These are phyloP conservation scores for Trichoderma orchidacearum DNA, from an alignment of 495 filamentous ascomycete genomes.

Conservation along the genomic window DNA sequence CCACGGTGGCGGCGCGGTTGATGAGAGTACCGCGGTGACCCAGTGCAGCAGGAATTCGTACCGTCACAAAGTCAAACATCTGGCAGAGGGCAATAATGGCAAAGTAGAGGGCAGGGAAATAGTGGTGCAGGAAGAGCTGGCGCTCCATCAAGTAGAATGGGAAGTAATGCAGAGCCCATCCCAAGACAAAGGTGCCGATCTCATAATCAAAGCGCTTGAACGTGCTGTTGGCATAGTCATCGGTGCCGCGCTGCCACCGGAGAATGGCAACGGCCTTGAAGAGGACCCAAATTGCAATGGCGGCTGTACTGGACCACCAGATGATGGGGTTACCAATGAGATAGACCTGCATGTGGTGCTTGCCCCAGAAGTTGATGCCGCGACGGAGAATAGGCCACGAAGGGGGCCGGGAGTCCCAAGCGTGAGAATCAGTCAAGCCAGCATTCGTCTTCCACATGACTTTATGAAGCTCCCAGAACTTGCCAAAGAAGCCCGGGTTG, in stretches of 20 bases:
- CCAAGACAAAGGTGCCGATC: conserved; percentile 76
- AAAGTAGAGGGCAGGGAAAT: conserved; percentile 84
- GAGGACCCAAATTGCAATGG: conserved; percentile 58
- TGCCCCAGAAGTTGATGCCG: conserved; percentile 99
- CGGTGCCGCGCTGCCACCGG: conserved; percentile 85
- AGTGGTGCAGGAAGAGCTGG: conserved; percentile 90
- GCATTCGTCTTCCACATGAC: conserved; percentile 99
- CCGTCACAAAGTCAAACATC: conserved; percentile 68
- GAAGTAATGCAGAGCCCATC: conserved; percentile 93
- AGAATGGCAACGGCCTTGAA: conserved; percentile 85
- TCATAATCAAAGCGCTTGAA: conserved; percentile 98
- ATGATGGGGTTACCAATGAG: conserved; percentile 90
- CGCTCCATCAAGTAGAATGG: conserved; percentile 95
- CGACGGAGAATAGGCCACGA: conserved; percentile 89
- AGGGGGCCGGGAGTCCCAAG: conserved; percentile 90
- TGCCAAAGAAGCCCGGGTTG: conserved; percentile 91
- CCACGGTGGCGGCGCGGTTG: conserved; percentile 53
- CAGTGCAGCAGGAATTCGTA: conserved; percentile 52
- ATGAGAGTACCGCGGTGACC: conserved; percentile 57
- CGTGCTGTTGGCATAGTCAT: conserved; percentile 63
- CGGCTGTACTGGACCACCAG: conserved; percentile 84
- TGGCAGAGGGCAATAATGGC: conserved; percentile 82
- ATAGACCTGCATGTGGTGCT: conserved; percentile 86
- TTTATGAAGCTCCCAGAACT: conserved; percentile 98
- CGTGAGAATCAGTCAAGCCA: conserved; percentile 88